Base-by-base conservation (phyloP, 1,139 yeast species). In the Blastobotrys capitulatus region DNA sequence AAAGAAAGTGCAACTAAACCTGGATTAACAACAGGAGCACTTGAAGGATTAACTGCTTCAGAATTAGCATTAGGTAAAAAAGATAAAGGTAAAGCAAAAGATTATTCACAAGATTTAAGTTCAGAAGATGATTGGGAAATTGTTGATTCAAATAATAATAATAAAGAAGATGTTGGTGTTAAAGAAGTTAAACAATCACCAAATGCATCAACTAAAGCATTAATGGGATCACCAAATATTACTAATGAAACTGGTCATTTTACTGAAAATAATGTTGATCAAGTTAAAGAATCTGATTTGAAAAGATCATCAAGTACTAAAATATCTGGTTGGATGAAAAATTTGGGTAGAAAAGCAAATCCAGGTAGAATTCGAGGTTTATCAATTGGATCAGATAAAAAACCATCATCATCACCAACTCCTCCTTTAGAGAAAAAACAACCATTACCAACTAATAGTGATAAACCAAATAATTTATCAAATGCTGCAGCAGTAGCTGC, bases 111-210 rank as follows among this genome's bases (percentile, higher is more conserved):
- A 19, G 44, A 38, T 2, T 22, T 22, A 7, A 22, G 25, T 22
- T 22, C 25, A 25, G 51, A 38, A 12, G 43, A 31, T 6, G 47
- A 44, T 10, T 38, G 44, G 42, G 51, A 48, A 37, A 18, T 46
- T 31, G 53, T 50, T 6, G 43, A n/a, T n/a, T n/a, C n/a, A n/a
- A n/a, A 27, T 18, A 45, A 46, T 16, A 46, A 39, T 13, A 48
- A 29, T 31, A 53, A 38, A 25, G 54, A 9, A 22, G 25, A 27
- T 22, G 47, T 19, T 12, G 47, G 25, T 2, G 26, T 43, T 22
- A 36, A 35, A 40, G 47, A 38, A 31, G 38, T 34, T 4, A 38
- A 32, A 16, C 47, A 44, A 20, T 16, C 26, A n/a, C 37, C 44
- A 31, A n/a, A n/a, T 9, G 15, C 44, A 8, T n/a, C 18, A 3